A percentile compares a stretch with the other conserved stretches of the same genome.
These are phyloP conservation scores for Draba incana DNA, from an alignment of 345 rosid genomes.

Conservation along the genomic window DNA sequence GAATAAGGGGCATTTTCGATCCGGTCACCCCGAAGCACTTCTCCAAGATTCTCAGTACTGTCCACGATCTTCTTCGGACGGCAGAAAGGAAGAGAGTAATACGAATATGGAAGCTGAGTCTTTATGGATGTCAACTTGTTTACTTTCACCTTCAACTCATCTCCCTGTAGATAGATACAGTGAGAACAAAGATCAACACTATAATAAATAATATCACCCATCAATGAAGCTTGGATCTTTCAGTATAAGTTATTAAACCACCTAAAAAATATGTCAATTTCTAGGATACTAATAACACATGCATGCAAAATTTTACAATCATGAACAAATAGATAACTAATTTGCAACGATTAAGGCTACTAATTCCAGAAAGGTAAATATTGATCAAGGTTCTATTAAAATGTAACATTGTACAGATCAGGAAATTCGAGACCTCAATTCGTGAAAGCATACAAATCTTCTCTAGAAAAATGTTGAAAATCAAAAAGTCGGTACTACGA, in stretches of 20 bases:
- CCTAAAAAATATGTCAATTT: not conserved
- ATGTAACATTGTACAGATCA: conserved; percentile 23
- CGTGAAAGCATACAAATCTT: not conserved
- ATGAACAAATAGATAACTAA: not conserved
- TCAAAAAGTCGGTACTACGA: not conserved
- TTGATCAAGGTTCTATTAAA: not conserved
- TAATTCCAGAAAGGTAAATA: not conserved
- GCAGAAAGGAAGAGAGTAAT: conserved; percentile 76
- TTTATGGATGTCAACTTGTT: conserved; percentile 89
- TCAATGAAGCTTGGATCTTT: not conserved
- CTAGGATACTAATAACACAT: not conserved
- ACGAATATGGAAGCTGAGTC: conserved; percentile 94
- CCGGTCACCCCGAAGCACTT: conserved; percentile 97
- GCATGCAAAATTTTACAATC: conserved; percentile 4
- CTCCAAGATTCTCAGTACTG: conserved; percentile 97
- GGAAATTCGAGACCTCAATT: not conserved
- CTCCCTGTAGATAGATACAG: conserved; percentile 53
- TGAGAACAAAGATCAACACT: conserved; percentile 1
- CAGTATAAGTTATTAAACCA: not conserved
- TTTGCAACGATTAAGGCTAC: not conserved
- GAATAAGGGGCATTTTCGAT: conserved; percentile 86
- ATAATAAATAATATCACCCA: not conserved
- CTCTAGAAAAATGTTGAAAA: not conserved
- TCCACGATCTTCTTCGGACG: conserved; percentile 73
- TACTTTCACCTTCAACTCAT: conserved; percentile 78